A percentile compares a stretch with the other conserved stretches of the same genome.
phyloP scores from a whole-genome alignment of 768 basidiomycete species.

The Dacryopinax primogenitus region DNA sequence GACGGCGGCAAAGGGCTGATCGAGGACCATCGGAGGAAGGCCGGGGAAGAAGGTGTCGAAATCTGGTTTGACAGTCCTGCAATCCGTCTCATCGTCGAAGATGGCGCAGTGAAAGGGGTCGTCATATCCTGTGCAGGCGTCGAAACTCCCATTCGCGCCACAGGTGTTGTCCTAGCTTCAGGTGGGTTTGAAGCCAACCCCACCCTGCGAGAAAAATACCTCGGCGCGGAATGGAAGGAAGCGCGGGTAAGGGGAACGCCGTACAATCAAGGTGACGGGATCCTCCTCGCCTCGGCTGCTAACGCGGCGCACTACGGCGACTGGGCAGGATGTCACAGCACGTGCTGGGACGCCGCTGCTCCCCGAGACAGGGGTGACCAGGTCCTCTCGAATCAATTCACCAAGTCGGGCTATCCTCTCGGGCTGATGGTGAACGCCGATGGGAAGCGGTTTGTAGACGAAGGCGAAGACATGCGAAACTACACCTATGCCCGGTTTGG shows the following conservation, averaged over 20 bases:
- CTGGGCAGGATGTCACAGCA: constrained; percentile 59
- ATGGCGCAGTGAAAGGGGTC: constrained; percentile 36
- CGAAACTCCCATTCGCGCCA: constrained; percentile 29
- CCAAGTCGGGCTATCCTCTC: constrained; percentile 60
- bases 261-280: constrained; percentile 56
- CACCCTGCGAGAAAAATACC: constrained; percentile 38
- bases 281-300: constrained; percentile 31
- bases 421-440: constrained; percentile 53
- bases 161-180: constrained; percentile 46
- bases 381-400: constrained; percentile 52
- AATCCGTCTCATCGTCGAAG: constrained; percentile 27
- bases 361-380: constrained; percentile 40
- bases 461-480: constrained; percentile 59
- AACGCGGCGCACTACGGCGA: constrained; percentile 40
- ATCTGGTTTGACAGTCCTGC: constrained; percentile 48
- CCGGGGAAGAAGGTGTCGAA: constrained; percentile 32
- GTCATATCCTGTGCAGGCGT: constrained; percentile 32
- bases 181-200: constrained; percentile 54
- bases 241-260: constrained; percentile 62
- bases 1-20: constrained; percentile 60
- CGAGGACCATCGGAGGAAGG: constrained; percentile 33
- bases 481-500: constrained; percentile 63
- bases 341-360: constrained; percentile 57
- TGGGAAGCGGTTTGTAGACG: constrained; percentile 54
- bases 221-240: constrained; percentile 46